phyloP scores from a whole-genome alignment of 1,139 yeast genomes.

The Zhuliangozyma blackwelliae region DNA sequence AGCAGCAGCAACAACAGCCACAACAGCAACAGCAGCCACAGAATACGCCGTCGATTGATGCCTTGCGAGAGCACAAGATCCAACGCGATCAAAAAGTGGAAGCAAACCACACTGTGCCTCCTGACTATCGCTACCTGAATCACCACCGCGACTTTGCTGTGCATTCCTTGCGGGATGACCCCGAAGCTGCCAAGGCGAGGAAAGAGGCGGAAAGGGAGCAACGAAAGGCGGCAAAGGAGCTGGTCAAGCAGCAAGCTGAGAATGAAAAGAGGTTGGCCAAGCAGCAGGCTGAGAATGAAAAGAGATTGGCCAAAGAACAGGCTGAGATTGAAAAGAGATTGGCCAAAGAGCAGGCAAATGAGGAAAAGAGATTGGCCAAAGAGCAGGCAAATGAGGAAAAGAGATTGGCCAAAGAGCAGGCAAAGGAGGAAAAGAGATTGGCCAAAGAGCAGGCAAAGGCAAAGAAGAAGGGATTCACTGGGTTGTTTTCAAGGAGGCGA shows the following conservation, averaged over 20 bases:
- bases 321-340: conserved; percentile 9
- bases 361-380: conserved; percentile 6
- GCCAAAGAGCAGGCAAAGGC: conserved; percentile 9
- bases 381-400: conserved; percentile 10
- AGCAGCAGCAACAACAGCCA: background rate
- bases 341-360: conserved; percentile 10
- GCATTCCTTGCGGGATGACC: conserved; percentile 33
- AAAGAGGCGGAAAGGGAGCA: conserved; percentile 36
- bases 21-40: too few relatives aligned
- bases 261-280: conserved; percentile 12
- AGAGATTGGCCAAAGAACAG: conserved; percentile 7
- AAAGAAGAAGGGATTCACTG: conserved; percentile 8
- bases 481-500: conserved; percentile 6
- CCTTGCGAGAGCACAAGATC: conserved; percentile 4
- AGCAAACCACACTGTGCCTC: conserved; percentile 3
- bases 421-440: conserved; percentile 9
- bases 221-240: conserved; percentile 14
- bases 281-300: conserved; percentile 10
- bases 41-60: conserved; percentile 4
- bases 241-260: conserved; percentile 15
- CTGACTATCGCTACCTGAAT: conserved; percentile 28
- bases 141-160: conserved; percentile 37
- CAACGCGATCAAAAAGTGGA: conserved; percentile 3
- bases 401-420: conserved; percentile 9
- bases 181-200: conserved; percentile 14